These are phyloP conservation scores for Fusarium hainanense DNA, from an alignment of 2,329 filamentous ascomycete species.

Conservation along the genomic window DNA sequence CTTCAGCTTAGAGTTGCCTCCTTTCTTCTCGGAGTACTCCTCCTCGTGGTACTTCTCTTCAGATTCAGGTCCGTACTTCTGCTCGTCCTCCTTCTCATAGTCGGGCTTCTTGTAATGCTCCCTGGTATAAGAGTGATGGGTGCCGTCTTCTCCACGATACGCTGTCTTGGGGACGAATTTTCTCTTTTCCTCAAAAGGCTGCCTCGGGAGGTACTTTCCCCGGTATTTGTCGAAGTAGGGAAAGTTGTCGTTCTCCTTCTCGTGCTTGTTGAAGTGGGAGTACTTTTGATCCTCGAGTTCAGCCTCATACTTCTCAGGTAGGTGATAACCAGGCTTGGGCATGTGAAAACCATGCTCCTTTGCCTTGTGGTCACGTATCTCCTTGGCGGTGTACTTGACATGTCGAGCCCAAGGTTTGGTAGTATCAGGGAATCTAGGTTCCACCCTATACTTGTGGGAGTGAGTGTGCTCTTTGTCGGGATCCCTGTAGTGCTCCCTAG, in stretches of 20 bases:
- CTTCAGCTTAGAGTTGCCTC: not conserved
- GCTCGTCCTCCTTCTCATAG: not conserved
- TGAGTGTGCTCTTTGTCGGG: not conserved
- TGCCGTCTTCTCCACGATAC: not conserved
- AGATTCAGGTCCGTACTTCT: not conserved
- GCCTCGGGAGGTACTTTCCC: not conserved
- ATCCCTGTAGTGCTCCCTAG: not conserved
- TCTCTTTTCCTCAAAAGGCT: not conserved
- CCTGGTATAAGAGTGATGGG: not conserved
- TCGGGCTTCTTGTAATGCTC: not conserved
- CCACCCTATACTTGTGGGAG: not conserved
- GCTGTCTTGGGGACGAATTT: not conserved
- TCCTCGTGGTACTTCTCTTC: not conserved
- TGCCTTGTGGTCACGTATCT: not conserved
- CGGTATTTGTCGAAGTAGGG: not conserved
- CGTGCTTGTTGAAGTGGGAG: not conserved
- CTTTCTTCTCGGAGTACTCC: not conserved
- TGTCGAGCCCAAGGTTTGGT: no score
- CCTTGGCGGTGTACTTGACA: not conserved
- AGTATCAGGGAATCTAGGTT: not conserved
- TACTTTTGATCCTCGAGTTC: not conserved
- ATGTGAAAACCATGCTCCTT: not conserved
- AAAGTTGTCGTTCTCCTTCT: not conserved
- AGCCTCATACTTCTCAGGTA: not conserved
- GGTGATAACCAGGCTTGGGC: not conserved